These are phyloP conservation scores for Amylocystis lapponica DNA, from an alignment of 768 basidiomycete genomes.

Conservation along the genomic window DNA sequence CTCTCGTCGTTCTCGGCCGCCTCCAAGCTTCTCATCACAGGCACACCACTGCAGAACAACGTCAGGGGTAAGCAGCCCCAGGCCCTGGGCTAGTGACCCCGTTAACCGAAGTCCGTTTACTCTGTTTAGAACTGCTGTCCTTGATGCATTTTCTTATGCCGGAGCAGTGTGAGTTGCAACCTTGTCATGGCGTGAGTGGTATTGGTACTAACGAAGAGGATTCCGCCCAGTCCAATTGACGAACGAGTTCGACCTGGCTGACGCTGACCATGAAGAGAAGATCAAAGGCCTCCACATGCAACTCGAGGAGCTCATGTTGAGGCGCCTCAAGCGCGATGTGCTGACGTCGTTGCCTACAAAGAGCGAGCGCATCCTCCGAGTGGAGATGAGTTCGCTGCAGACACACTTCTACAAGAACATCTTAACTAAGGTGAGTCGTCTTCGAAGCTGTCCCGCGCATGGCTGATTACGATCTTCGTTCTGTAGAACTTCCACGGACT, in stretches of 20 bases:
- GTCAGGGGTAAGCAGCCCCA: conserved; percentile 73
- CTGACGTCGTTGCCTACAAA: conserved; percentile 95
- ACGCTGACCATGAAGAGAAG: conserved; percentile 88
- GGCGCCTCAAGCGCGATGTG: conserved; percentile 93
- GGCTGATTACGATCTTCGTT: neutral
- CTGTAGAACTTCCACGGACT: conserved; percentile 87
- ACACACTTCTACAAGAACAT: conserved; percentile 99
- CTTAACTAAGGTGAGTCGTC: conserved; percentile 65
- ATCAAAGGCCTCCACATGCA: conserved; percentile 95
- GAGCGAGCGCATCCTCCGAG: conserved; percentile 94
- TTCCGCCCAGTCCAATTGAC: conserved; percentile 68
- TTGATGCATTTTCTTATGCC: conserved; percentile 99
- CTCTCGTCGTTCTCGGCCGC: conserved; percentile 83
- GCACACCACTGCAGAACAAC: conserved; percentile 97
- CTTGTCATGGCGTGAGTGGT: neutral
- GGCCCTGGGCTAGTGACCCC: conserved; percentile 2
- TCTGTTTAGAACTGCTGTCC: conserved; percentile 75
- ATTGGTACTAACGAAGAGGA: neutral
- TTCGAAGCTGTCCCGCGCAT: neutral
- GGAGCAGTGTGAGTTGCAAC: conserved; percentile 73
- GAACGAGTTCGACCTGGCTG: conserved; percentile 92
- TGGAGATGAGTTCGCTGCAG: conserved; percentile 95
- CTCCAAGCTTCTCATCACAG: conserved; percentile 94
- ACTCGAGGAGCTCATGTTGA: conserved; percentile 89
- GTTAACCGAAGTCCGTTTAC: neutral